A percentile compares a stretch with the other conserved stretches of the same genome.
Evolutionary conservation across 305 asterid genomes (phyloP).

Genomic region (Solanum aculeatissimum): DNA sequence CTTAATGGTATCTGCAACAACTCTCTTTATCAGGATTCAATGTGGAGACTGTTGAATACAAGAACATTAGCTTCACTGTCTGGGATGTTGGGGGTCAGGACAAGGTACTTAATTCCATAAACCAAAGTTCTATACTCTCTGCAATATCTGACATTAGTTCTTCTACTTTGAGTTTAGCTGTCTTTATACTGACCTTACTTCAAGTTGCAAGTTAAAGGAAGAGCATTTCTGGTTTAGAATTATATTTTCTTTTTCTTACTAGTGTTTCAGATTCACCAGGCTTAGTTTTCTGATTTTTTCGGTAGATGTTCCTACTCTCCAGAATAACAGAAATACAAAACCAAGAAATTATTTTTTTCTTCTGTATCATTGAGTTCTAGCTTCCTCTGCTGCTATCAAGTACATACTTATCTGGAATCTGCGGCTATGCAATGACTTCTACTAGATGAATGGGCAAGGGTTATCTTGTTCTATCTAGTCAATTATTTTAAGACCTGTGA

Average conservation of each 20-base stretch:
- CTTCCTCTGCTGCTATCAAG: neutral
- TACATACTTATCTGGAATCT: neutral
- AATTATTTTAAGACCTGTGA: neutral
- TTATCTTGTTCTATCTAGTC: neutral
- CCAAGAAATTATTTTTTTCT: neutral
- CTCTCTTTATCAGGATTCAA: constrained; percentile 44
- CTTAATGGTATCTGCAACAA: neutral
- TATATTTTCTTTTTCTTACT: neutral
- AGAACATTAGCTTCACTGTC: constrained; percentile 87
- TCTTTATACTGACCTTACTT: neutral
- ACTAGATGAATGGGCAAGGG: neutral
- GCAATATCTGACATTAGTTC: neutral
- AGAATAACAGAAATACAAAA: neutral
- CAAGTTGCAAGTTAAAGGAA: neutral
- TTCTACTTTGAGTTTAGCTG: neutral
- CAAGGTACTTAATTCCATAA: constrained; percentile 36
- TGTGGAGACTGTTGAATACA: constrained; percentile 52
- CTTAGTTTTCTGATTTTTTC: neutral
- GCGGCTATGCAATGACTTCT: neutral
- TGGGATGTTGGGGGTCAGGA: constrained; percentile 92
- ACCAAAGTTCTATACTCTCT: neutral
- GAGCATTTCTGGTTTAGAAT: neutral
- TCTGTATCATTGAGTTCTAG: neutral
- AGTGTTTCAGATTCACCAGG: neutral
- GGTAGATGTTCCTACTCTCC: neutral